A percentile compares a stretch with the other conserved stretches of the same genome.
These are phyloP conservation scores for Coemansia sp. DNA, from an alignment of 192 early-diverging fungal species.

Conservation along the genomic window DNA sequence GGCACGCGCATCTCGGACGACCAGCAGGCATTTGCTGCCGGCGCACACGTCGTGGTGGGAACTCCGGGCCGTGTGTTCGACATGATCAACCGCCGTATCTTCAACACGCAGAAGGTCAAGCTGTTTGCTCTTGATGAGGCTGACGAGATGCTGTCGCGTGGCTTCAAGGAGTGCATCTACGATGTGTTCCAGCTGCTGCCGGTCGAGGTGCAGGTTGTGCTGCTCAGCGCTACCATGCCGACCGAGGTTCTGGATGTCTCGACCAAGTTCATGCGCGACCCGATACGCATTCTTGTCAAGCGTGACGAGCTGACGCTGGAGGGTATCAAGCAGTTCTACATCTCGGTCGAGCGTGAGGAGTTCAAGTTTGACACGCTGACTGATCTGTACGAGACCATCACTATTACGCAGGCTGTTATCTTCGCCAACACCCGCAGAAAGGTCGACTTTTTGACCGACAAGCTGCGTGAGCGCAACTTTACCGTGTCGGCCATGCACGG, in stretches of 20 bases:
- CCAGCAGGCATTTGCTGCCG: constrained; percentile 73
- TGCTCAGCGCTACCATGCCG: constrained; percentile 98
- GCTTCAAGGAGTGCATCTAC: constrained; percentile 99
- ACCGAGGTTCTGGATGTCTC: constrained; percentile 92
- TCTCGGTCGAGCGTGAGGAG: constrained; percentile 98
- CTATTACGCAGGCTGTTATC: constrained; percentile 98
- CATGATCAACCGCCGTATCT: constrained; percentile 92
- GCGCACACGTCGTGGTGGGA: constrained; percentile 93
- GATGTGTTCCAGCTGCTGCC: constrained; percentile 94
- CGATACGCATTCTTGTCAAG: constrained; percentile 98
- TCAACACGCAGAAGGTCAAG: constrained; percentile 85
- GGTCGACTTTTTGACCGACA: constrained; percentile 99
- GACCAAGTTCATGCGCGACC: constrained; percentile 97
- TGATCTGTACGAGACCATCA: constrained; percentile 98
- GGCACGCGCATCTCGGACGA: constrained; percentile 94
- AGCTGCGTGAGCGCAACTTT: constrained; percentile 86
- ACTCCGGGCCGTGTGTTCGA: constrained; percentile 98
- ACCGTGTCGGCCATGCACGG: constrained; percentile 99
- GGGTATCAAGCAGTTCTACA: constrained; percentile 97
- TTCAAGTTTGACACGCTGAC: constrained; percentile 99
- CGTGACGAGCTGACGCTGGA: constrained; percentile 94
- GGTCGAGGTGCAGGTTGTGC: constrained; percentile 87
- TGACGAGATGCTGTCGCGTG: constrained; percentile 97
- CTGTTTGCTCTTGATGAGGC: constrained; percentile 99
- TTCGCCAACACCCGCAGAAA: constrained; percentile 99